phyloP scores from a whole-genome alignment of 805 yeast genomes.

The Yamadazyma takamatsuzukensis region DNA sequence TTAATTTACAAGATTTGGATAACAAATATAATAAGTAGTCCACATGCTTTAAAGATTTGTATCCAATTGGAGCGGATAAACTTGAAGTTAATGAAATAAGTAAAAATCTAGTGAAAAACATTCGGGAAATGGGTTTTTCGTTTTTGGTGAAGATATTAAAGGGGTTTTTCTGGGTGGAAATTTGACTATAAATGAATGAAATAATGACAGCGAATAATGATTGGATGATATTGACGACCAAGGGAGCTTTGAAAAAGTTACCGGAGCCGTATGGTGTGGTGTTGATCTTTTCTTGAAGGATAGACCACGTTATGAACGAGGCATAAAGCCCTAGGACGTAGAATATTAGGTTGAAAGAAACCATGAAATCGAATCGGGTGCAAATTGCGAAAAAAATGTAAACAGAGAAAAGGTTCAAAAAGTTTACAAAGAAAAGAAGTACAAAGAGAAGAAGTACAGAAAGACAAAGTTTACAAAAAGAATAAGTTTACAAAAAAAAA shows the following conservation, averaged over 20 bases:
- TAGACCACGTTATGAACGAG: slow-evolving; percentile 88
- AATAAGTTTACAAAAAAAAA: too few species aligned
- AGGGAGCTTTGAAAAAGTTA: slow-evolving; percentile 64
- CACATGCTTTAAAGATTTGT: slow-evolving; percentile 73
- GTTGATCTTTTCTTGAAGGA: slow-evolving; percentile 84
- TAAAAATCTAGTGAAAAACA: slow-evolving; percentile 34
- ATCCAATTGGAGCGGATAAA: slow-evolving; percentile 78
- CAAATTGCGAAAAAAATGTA: too few species aligned
- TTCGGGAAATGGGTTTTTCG: slow-evolving; percentile 11
- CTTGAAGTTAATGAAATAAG: slow-evolving; percentile 72
- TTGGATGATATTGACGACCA: slow-evolving; percentile 74
- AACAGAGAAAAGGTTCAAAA: too few species aligned
- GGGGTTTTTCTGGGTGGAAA: slow-evolving; percentile 24
- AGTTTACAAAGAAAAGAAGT: too few species aligned
- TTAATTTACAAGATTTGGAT: slow-evolving; percentile 89
- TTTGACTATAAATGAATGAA: slow-evolving; percentile 57
- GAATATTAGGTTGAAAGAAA: slow-evolving; percentile 23
- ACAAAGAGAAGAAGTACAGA: too few species aligned
- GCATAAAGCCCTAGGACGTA: slow-evolving; percentile 69
- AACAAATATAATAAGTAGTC: slow-evolving; percentile 81
- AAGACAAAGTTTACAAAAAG: too few species aligned
- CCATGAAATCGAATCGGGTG: too few species aligned
- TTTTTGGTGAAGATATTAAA: slow-evolving; percentile 32
- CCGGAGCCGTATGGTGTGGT: slow-evolving; percentile 63
- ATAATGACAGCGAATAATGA: slow-evolving; percentile 66